Conservation (phyloP, 2,329 filamentous ascomycete species). For the Sodiomyces alkalinus region DNA sequence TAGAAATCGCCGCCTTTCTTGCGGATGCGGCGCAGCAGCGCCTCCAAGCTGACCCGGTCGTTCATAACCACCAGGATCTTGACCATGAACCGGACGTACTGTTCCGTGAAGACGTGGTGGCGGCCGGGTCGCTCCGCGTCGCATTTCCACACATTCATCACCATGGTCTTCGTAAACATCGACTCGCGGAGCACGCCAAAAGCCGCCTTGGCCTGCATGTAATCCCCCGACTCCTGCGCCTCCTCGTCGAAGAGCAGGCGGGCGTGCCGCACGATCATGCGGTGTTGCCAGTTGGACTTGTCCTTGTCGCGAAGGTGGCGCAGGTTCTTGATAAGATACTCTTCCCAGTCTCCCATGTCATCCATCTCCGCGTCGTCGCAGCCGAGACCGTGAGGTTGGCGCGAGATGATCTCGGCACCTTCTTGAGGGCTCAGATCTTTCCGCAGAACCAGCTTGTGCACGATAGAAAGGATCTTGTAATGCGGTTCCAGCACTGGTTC, state of each 20-base stretch:
- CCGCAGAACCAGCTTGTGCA: conserved; percentile 62
- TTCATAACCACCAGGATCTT: conserved; percentile 57
- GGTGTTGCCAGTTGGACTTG: conserved; percentile 91
- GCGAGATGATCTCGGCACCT: conserved; percentile 35
- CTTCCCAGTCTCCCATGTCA: conserved; percentile 46
- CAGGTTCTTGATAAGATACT: conserved; percentile 36
- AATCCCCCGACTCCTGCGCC: conserved; percentile 20
- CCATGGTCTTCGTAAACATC: conserved; percentile 87
- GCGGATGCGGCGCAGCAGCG: conserved; percentile 62
- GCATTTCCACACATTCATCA: conserved; percentile 88
- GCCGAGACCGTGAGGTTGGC: conserved; percentile 37
- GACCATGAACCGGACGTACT: conserved; percentile 74
- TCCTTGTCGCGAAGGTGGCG: conserved; percentile 51
- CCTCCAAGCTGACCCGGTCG: conserved; percentile 63
- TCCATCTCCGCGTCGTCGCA: conserved; percentile 33
- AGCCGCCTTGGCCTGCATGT: conserved; percentile 62
- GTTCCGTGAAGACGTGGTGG: conserved; percentile 82
- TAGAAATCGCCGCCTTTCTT: conserved; percentile 67
- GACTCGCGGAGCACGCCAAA: conserved; percentile 58
- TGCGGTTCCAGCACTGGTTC: conserved; percentile 84
- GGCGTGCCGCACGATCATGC: conserved; percentile 65
- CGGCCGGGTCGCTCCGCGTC: conserved; percentile 71
- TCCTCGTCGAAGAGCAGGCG: conserved; percentile 36
- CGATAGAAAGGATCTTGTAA: conserved; percentile 72
- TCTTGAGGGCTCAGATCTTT: conserved; percentile 31